Evolutionary conservation across 2,329 filamentous ascomycete genomes (phyloP).

Genomic region (Nemania diffusa): DNA sequence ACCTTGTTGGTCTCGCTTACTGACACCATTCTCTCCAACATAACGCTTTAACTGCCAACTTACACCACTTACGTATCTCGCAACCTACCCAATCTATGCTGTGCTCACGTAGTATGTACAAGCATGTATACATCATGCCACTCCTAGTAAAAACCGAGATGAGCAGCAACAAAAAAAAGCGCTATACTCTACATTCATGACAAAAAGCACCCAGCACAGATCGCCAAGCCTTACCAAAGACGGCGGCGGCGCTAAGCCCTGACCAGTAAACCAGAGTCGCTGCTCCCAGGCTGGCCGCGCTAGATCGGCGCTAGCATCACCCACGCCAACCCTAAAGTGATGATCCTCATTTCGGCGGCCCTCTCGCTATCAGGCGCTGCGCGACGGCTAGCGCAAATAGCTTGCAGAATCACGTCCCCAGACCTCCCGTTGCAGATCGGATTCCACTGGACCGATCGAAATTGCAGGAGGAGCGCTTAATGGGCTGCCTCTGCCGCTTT

Average conservation of each 20-base stretch:
- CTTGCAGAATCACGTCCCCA: not conserved
- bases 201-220: not conserved
- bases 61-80: not conserved
- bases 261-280: not conserved
- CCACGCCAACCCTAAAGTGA: conserved; percentile 1
- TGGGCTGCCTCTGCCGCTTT: not conserved
- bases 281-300: not conserved
- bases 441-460: not conserved
- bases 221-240: conserved; percentile 5
- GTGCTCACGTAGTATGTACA: not conserved
- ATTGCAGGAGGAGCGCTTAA: not conserved
- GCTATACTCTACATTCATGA: too few species aligned
- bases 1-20: conserved; percentile 11
- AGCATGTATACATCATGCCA: not conserved
- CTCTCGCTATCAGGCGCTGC: not conserved
- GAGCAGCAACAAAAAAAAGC: not conserved
- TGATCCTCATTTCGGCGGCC: conserved; percentile 31
- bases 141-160: not conserved
- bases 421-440: not conserved
- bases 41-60: not conserved
- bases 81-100: not conserved
- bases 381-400: not conserved
- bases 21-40: not conserved
- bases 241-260: not conserved
- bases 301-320: conserved; percentile 33